phyloP scores from a whole-genome alignment of 192 early-diverging fungal species.

The Entomortierella chlamydospora region DNA sequence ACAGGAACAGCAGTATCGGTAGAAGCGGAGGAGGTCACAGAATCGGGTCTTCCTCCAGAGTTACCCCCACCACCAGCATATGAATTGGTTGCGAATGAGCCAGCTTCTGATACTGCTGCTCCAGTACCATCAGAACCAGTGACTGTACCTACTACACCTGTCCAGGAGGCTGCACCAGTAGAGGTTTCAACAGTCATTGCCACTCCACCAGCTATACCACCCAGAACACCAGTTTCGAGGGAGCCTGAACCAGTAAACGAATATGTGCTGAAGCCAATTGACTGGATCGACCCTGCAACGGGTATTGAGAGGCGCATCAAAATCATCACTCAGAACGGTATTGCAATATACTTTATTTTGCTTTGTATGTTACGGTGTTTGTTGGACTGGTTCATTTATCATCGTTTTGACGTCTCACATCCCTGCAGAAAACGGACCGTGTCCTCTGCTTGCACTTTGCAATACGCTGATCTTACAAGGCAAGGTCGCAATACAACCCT shows the following conservation, averaged over 20 bases:
- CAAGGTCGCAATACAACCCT: conserved; percentile 67
- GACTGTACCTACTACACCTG: not conserved
- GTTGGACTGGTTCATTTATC: too few relatives aligned
- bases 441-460: conserved; percentile 85
- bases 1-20: not conserved
- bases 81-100: not conserved
- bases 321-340: conserved; percentile 90
- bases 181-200: not conserved
- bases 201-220: not conserved
- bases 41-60: conserved; percentile 13
- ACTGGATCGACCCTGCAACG: conserved; percentile 67
- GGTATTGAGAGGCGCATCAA: conserved; percentile 63
- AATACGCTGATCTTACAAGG: conserved; percentile 86
- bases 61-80: conserved; percentile 38
- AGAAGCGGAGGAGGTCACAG: not conserved
- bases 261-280: conserved; percentile 82
- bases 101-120: not conserved
- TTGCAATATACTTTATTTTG: not conserved
- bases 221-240: conserved; percentile 2
- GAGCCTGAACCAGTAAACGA: conserved; percentile 37
- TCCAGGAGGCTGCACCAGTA: not conserved
- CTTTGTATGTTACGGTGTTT: not conserved
- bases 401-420: not conserved
- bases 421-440: conserved; percentile 89
- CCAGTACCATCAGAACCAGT: not conserved